Base-by-base conservation (phyloP, 345 rosid species). In the Murraya paniculata region DNA sequence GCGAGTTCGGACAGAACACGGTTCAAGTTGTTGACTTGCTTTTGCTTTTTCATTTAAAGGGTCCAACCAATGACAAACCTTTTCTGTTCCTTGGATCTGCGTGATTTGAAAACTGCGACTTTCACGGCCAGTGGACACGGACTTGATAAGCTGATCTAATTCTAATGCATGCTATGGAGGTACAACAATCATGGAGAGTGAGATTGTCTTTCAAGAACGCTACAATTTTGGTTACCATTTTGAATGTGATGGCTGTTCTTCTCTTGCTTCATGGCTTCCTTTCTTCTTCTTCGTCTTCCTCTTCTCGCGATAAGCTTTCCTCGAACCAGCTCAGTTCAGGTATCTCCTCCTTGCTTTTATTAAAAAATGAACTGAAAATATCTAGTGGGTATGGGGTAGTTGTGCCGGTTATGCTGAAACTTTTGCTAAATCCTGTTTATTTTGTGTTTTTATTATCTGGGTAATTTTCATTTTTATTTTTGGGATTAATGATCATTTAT, bases 141-240 rank as follows among this genome's bases (percentile, higher is more conserved):
- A 21, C 25, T 53, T 13, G 4, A 53, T 16, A 53, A 53, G 22
- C 22, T 18, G n/a, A 4, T 71, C 7, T 19, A 11, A 45, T 45
- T 14, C 50, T 13, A 45, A 45, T 45, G 9, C 21, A 6, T 5
- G 55, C 71, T 30, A 84, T 89, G 87, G 92, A 89, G 81, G 81
- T 61, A 48, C 87, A 84, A 41, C 93, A 87, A 58, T 77, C 90
- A 13, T 87, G 89, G 92, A 87, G 91, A 74, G 14, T 83, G 76
- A 92, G 91, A 53, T 85, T 95, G 71, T 91, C 98, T 19, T 93
- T 91, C 87, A 93, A 90, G 86, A 91, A 84, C 86, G 97, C 91
- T 0, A 95, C 98, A 60, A 88, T 95, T 36, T 74, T 84, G 24
- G 74, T 93, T 68, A 90, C 92, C 22, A 50, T 87, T 41, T 41